Base-by-base conservation (phyloP, 2,329 filamentous ascomycete species). In the Diatrype stigma region DNA sequence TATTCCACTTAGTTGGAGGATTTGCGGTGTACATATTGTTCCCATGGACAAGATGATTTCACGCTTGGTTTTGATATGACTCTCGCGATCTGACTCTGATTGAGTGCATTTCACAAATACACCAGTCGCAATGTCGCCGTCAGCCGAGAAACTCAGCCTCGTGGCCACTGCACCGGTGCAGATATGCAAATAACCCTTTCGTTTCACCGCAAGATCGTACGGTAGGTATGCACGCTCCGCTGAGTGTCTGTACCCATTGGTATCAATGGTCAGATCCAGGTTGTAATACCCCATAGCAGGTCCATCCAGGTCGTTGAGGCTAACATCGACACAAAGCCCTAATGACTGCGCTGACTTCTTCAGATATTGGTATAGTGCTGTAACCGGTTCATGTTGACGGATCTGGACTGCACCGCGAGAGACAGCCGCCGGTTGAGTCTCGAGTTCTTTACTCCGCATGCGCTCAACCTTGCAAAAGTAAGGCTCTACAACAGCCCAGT, bases 1-100 rank as follows among this genome's bases (percentile, higher is more conserved):
- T 12, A 70, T 61, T 6, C 67, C 67, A 51, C 67, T 69, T 19
- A 67, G 52, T 53, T 66, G 56, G 1, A 71, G 58, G 12, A 70
- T 44, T 47, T 70, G 67, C 0, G 67, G 65, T 0, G 62, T 60
- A 17, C 62, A 62, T 4, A 64, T 45, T 2, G 63, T 55, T 3
- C 67, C 65, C 11, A 55, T 57, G 52, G 63, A 65, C 4, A 70
- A 19, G 6, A 70, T 63, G 12, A 69, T 62, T 44, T 69, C 67
- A 1, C 64, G 56, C 3, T 52, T 51, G 1, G 62, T 63, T 21
- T 57, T 54, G 17, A 64, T 62, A 21, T 60, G 52, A 40, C 51
- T 56, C 7, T 61, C 52, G 5, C 34, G 2, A 17, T 54, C n/a
- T 45, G 44, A 26, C 10, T 5, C n/a, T 3, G 3, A 6, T 22